Conservation (phyloP, 176 grass and related monocot species). For the Aegilops longissima region DNA sequence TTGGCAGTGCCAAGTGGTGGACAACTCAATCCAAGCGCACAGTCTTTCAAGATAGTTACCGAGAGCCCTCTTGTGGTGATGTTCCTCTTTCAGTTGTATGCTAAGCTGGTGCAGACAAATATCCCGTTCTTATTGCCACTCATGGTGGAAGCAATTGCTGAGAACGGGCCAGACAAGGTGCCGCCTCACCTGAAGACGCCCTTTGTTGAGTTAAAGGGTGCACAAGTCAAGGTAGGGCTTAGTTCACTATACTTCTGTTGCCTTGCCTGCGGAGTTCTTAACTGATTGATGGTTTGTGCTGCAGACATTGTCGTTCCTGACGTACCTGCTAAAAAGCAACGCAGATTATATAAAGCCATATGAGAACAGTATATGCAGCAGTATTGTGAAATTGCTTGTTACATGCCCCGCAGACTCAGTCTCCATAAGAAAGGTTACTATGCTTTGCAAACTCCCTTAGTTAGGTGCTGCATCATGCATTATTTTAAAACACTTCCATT, state of each 20-base stretch:
- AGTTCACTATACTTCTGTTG: background rate
- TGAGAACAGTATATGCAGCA: conserved; percentile 99
- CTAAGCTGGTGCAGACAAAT: conserved; percentile 98
- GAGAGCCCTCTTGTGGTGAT: conserved; percentile 98
- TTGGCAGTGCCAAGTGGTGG: conserved; percentile 45
- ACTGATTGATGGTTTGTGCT: conserved; percentile 34
- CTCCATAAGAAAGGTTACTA: conserved; percentile 87
- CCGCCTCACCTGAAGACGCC: conserved; percentile 69
- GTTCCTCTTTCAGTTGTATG: conserved; percentile 98
- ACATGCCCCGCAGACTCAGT: conserved; percentile 95
- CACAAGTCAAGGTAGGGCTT: conserved; percentile 82
- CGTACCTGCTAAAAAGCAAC: conserved; percentile 94
- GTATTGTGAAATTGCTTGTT: conserved; percentile 97
- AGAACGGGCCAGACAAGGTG: conserved; percentile 82
- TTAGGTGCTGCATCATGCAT: background rate
- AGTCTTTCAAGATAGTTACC: conserved; percentile 94
- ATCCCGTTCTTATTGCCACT: conserved; percentile 82
- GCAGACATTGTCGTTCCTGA: conserved; percentile 93
- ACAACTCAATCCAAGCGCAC: conserved; percentile 85
- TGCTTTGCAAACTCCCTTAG: background rate
- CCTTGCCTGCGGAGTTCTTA: conserved; percentile 11
- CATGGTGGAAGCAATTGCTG: conserved; percentile 88
- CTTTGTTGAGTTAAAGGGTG: conserved; percentile 91
- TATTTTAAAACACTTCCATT: conserved; percentile 24
- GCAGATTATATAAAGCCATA: conserved; percentile 89